Evolutionary conservation across 345 rosid species (phyloP), one percentile per base, ranked within the genome.

Genomic region (Zanthoxylum bungeanum): DNA sequence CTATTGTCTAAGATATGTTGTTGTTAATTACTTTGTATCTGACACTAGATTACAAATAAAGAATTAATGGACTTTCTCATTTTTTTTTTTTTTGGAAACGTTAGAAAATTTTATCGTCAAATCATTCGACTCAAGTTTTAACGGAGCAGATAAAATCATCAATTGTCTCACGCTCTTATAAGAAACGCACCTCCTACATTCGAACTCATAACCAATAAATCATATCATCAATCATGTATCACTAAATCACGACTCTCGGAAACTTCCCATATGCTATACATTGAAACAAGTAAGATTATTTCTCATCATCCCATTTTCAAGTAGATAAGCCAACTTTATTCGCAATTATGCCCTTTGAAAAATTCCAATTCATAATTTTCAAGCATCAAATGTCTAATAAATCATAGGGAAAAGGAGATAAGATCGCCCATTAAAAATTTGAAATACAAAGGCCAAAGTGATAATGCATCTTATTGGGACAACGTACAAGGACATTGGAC

Each of bases 281-380:
- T 9, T 56, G 72, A 56, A 57, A 69, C 63, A 40, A 37, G 50
- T 17, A 17, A 46, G 36, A 27, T 56, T 1, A 40, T 39, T 56
- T 52, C 49, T 3, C 12, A 44, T 44, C 64, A 27, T 40, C 72
- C 63, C 55, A 40, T 64, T 40, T n/a, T 56, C 37, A 68, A 34
- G 19, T 69, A 22, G 72, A 69, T 69, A 56, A 42, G 55, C 21
- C 52, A 37, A 27, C 53, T 69, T 69, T 28, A 42, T 28, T 40
- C 27, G 25, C 64, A 68, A 68, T 53, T 53, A 37, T 37, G 62
- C 49, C 50, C 53, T 40, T 27, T 25, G 2, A 27, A 7, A 46
- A 27, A 44, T 44, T 68, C 16, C 36, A 25, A 16, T 12, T 37
- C 19, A 27, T 36, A 10, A 25, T 22, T 7, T 42, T 67, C 71